Base-by-base conservation (phyloP, 495 filamentous ascomycete species). In the Evernia prunastri region DNA sequence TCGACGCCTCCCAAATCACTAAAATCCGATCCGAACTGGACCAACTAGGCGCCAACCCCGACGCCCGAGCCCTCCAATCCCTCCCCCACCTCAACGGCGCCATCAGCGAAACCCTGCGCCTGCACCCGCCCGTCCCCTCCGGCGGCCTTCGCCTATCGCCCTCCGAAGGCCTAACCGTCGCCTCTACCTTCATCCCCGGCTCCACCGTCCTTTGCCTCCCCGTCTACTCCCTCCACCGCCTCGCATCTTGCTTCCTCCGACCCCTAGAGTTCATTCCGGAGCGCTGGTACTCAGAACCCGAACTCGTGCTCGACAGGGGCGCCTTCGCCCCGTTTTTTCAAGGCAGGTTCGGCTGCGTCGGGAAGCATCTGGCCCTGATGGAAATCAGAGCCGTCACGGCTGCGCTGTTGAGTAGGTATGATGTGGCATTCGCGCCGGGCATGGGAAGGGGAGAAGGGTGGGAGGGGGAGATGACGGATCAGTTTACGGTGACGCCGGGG, bases 31-130 rank as follows among this genome's bases (percentile, higher is more conserved):
- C 60, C 4, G 77, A 78, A 29, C 57, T 74, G 3, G 15, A 60
- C 35, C 42, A 58, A 63, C 68, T 27, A 4, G n/a, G 42, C n/a
- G 0, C 66, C 7, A 42, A 27, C 18, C 58, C 36, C 12, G 56
- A 63, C 39, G 33, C 57, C 18, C 33, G 45, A 33, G 36, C 72
- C 54, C 65, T 79, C 2, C 70, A 77, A 29, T 61, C 66, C 7
- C 61, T 80, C 11, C 72, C 73, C 3, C 74, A 79, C 60, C 66
- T 86, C n/a, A 78, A 81, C 60, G 73, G 74, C 37, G 73, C 80
- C 33, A 83, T 84, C 67, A 76, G 79, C 31, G 84, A 89, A 70
- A 74, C 83, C 0, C 70, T 87, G 43, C 74, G 84, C 1, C 68
- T 87, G 17, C 77, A 85, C 64, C 76, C 79, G 2, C 79, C 81